Base-by-base conservation (phyloP, 192 early-diverging fungal species). In the Coemansia erecta region DNA sequence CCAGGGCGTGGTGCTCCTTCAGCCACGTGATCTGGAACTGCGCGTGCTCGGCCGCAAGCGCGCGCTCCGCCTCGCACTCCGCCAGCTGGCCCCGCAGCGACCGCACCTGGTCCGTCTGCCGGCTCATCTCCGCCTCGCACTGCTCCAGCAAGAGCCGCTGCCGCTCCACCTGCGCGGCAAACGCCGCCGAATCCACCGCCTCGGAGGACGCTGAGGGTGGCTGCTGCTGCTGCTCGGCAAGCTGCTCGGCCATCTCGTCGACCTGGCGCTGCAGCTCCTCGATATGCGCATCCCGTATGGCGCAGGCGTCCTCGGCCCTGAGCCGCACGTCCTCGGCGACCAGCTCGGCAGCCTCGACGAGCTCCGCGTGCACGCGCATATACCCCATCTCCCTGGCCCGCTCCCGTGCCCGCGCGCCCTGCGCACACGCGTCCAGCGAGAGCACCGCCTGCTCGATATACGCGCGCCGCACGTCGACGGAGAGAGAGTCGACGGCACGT, bases 21-120 rank as follows among this genome's bases (percentile, higher is more conserved):
- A 80, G 72, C 77, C 77, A 80, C 26, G 49, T 55, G 59, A 70
- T 74, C 60, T 80, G 77, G 64, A 73, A 80, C 24, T 74, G 68
- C 26, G 60, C 58, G 42, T 73, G 63, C 62, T 80, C 77, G 0
- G 77, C 77, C 45, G 70, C 50, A 21, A 80, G 63, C 2, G 70
- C 72, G 0, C 68, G 66, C 55, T 80, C 77, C 33, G 53, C 53
- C 51, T 80, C 77, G 39, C 70, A 41, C 47, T 80, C 77, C 5
- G 66, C 63, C 28, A 74, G 56, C 19, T 56, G 59, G 49, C 67
- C 67, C 19, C 68, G 58, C 64, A 80, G 56, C 7, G 28, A 4
- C 42, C 42, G 49, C 8, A 80, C 63, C 26, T 67, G 41, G 24
- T 70, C 63, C 8, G 67, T 67, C 7, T 71, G 66, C 24, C 57